phyloP scores from a whole-genome alignment of 192 early-diverging fungal species.

The Diversispora eburnea region DNA sequence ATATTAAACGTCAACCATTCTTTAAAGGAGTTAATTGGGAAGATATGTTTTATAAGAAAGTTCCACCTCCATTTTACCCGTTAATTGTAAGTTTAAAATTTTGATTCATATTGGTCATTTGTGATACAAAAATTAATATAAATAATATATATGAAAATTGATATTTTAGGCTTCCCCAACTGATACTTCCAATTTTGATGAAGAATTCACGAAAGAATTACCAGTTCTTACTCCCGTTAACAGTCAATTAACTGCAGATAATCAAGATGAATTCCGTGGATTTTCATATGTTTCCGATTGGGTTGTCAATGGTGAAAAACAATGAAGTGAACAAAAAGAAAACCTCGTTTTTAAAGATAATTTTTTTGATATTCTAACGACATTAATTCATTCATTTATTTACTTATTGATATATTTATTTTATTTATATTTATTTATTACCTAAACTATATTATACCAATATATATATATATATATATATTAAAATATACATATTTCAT shows the following conservation, averaged over 20 bases:
- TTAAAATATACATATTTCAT: no score
- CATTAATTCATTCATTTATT: no score
- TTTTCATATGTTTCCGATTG: constrained; percentile 95
- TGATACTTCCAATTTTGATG: constrained; percentile 98
- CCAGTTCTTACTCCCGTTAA: constrained; percentile 92
- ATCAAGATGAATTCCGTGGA: constrained; percentile 91
- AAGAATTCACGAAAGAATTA: constrained; percentile 93
- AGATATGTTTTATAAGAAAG: constrained; percentile 83
- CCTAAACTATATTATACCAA: no score
- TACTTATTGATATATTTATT: no score
- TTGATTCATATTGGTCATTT: no score
- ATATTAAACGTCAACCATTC: constrained; percentile 92
- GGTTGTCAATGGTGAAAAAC: constrained; percentile 39
- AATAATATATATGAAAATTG: not conserved
- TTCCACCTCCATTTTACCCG: constrained; percentile 89
- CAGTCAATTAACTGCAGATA: constrained; percentile 68
- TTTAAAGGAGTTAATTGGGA: constrained; percentile 96
- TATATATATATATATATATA: no score
- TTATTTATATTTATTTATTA: no score
- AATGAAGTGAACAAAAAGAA: not conserved
- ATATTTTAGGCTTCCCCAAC: constrained; percentile 47
- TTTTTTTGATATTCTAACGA: no score
- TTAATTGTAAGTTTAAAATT: constrained; percentile 58
- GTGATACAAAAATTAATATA: no score
- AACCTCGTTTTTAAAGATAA: no score